These are phyloP conservation scores for Geotrichum australiense DNA, from an alignment of 1,139 yeast species.

Conservation along the genomic window DNA sequence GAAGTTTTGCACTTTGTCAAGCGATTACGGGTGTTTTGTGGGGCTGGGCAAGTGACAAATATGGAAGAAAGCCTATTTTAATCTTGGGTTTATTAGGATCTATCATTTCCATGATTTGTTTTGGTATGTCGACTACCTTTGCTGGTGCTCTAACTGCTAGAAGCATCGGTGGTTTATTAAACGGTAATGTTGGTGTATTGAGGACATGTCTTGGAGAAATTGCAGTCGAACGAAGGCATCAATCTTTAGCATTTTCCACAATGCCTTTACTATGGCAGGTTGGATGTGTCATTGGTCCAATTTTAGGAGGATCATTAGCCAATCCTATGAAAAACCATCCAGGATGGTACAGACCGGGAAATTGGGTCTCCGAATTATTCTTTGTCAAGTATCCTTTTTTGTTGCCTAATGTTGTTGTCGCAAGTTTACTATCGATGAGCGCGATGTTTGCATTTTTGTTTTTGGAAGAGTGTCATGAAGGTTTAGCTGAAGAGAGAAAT, in stretches of 20 bases:
- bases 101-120: conserved; percentile 40
- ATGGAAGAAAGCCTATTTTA: conserved; percentile 55
- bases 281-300: conserved; percentile 54
- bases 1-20: conserved; percentile 49
- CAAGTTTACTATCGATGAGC: conserved; percentile 34
- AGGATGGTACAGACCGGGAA: conserved; percentile 22
- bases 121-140: conserved; percentile 49
- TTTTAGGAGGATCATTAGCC: conserved; percentile 44
- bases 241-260: conserved; percentile 54
- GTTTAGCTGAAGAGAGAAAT: conserved; percentile 22
- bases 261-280: conserved; percentile 55
- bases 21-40: conserved; percentile 51
- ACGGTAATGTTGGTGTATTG: conserved; percentile 56
- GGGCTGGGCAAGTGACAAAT: conserved; percentile 49
- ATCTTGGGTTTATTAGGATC: conserved; percentile 48
- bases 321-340: conserved; percentile 34
- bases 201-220: conserved; percentile 57
- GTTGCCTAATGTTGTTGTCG: conserved; percentile 52
- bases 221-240: conserved; percentile 49
- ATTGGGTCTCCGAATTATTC: conserved; percentile 24
- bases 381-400: conserved; percentile 49
- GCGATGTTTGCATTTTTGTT: conserved; percentile 42
- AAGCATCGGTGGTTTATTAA: conserved; percentile 47
- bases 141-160: conserved; percentile 49
- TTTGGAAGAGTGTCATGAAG: conserved; percentile 54